Evolutionary conservation across 129 eudicot genomes (phyloP).

Genomic region (Solidago caesia): DNA sequence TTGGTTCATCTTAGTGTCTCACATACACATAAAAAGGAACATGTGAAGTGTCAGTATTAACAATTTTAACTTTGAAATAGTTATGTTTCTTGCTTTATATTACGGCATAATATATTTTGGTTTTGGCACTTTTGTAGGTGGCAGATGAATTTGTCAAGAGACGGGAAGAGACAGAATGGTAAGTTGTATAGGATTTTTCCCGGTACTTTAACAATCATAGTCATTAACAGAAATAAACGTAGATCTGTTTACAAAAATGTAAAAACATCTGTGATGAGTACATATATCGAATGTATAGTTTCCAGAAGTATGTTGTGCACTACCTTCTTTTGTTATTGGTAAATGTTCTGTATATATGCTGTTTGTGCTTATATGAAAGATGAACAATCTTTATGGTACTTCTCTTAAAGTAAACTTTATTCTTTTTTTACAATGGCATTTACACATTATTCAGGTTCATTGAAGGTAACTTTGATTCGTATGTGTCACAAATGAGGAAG

Average conservation of each 20-base stretch:
- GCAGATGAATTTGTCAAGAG: constrained; percentile 91
- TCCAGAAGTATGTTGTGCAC: neutral
- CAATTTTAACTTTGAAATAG: neutral
- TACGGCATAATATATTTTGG: neutral
- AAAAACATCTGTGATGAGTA: neutral
- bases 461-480: constrained; percentile 86
- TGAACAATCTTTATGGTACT: neutral
- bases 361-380: neutral
- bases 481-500: constrained; percentile 81
- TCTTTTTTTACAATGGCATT: neutral
- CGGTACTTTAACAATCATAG: neutral
- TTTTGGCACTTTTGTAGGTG: constrained; percentile 51
- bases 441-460: constrained; percentile 60
- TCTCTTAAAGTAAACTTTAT: neutral
- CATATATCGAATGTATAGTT: neutral
- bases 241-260: neutral
- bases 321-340: neutral
- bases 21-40: constrained; percentile 1
- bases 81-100: constrained; percentile 9
- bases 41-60: neutral
- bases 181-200: constrained; percentile 18
- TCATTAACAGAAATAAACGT: neutral
- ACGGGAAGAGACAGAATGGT: constrained; percentile 95
- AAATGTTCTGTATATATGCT: constrained; percentile 6
- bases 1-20: constrained; percentile 11